A percentile compares a stretch with the other conserved stretches of the same genome.
phyloP scores from a whole-genome alignment of 257 asterid species.

The Fraxinus americana region DNA sequence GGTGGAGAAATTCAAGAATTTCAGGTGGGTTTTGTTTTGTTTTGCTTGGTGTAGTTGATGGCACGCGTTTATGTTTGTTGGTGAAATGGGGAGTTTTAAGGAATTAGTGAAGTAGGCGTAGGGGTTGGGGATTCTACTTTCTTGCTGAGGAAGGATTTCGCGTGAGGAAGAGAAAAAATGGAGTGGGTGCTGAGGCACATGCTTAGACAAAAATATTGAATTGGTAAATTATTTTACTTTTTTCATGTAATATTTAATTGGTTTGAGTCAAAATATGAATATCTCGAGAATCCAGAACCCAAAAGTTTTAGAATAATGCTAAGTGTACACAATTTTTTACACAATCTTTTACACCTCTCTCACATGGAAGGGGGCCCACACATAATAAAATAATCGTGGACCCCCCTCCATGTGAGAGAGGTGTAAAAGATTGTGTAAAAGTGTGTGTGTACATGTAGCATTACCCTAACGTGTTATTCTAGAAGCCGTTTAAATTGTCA shows the following conservation, averaged over 20 bases:
- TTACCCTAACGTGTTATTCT: not conserved
- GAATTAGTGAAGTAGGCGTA: not conserved
- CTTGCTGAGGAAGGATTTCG: constrained; percentile 32
- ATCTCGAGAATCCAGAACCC: not conserved
- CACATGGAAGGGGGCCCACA: too few species aligned
- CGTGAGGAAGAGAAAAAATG: constrained; percentile 13
- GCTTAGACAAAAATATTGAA: constrained; percentile 9
- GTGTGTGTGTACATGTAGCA: too few species aligned
- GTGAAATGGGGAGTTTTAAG: not conserved
- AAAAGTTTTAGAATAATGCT: too few species aligned
- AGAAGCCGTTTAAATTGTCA: not conserved
- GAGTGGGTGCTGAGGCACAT: constrained; percentile 15
- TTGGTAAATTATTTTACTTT: not conserved
- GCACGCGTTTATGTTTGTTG: not conserved
- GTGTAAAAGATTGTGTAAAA: too few species aligned
- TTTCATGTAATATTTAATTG: not conserved
- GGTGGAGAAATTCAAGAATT: not conserved
- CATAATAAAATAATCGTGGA: too few species aligned
- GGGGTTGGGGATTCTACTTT: not conserved
- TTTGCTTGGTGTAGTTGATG: constrained; percentile 20
- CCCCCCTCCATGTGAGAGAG: too few species aligned
- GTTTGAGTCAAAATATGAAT: not conserved
- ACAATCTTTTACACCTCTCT: too few species aligned
- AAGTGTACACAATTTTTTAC: too few species aligned
- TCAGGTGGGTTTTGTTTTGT: constrained; percentile 24